These are phyloP conservation scores for Lactifluus hygrophoroides DNA, from an alignment of 768 basidiomycete genomes.

Conservation along the genomic window DNA sequence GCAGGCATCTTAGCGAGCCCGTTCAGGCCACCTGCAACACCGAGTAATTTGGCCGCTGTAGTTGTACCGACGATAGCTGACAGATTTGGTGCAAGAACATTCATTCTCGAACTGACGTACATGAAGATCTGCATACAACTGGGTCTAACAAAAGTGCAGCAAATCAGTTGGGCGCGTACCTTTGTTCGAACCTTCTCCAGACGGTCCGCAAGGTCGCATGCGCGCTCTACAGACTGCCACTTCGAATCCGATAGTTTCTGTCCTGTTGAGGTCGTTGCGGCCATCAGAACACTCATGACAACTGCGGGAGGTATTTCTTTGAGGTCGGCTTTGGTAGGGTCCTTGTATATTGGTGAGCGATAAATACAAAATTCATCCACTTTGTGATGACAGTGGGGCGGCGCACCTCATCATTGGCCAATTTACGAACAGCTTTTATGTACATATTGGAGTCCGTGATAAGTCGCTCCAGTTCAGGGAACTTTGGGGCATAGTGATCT, in stretches of 20 bases:
- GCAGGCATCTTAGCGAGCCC: slow-evolving; percentile 91
- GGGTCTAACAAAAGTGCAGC: neutral
- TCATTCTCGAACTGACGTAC: slow-evolving; percentile 99
- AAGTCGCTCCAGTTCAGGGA: slow-evolving; percentile 94
- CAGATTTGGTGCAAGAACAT: slow-evolving; percentile 94
- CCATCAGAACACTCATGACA: slow-evolving; percentile 93
- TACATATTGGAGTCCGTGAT: slow-evolving; percentile 89
- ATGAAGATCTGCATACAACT: slow-evolving; percentile 71
- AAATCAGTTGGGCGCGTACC: slow-evolving; percentile 32
- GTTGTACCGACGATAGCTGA: slow-evolving; percentile 98
- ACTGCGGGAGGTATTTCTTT: slow-evolving; percentile 76
- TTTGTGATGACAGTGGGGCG: neutral
- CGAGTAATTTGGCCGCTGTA: slow-evolving; percentile 95
- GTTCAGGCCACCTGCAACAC: slow-evolving; percentile 89
- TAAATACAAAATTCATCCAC: neutral
- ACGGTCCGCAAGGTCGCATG: slow-evolving; percentile 82
- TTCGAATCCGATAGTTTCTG: slow-evolving; percentile 55
- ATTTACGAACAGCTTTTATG: slow-evolving; percentile 79
- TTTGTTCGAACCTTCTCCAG: slow-evolving; percentile 86
- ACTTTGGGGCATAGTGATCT: slow-evolving; percentile 91
- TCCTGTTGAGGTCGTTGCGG: slow-evolving; percentile 86
- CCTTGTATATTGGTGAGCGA: slow-evolving; percentile 33
- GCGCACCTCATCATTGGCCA: slow-evolving; percentile 74
- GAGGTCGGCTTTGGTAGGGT: slow-evolving; percentile 80
- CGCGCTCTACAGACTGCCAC: slow-evolving; percentile 77